Conservation (phyloP, 805 yeast genomes). For the Maudiozyma saulgeensis region DNA sequence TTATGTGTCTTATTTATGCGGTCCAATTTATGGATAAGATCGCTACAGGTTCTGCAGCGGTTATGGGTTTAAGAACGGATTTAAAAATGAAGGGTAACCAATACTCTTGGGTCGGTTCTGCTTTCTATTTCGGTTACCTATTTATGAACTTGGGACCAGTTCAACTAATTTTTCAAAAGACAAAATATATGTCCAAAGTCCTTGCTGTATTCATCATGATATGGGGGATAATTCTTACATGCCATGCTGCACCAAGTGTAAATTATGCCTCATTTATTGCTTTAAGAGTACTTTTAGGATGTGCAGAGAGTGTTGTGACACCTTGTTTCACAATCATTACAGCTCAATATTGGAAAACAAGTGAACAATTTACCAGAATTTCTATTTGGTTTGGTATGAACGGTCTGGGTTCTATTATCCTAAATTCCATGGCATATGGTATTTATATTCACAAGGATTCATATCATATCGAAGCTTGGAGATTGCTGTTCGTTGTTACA, state of each 20-base stretch:
- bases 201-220: slow-evolving; percentile 39
- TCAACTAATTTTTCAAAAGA: slow-evolving; percentile 35
- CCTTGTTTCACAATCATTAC: slow-evolving; percentile 51
- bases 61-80: slow-evolving; percentile 41
- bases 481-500: slow-evolving; percentile 45
- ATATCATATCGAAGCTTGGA: slow-evolving; percentile 48
- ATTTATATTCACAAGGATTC: slow-evolving; percentile 31
- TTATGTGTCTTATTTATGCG: slow-evolving; percentile 40
- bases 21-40: slow-evolving; percentile 54
- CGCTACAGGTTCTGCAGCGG: slow-evolving; percentile 42
- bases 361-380: slow-evolving; percentile 36
- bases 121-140: slow-evolving; percentile 57
- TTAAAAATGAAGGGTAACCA: slow-evolving; percentile 35
- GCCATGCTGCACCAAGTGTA: slow-evolving; percentile 40
- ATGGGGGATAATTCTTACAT: slow-evolving; percentile 53
- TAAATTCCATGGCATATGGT: slow-evolving; percentile 50
- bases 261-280: slow-evolving; percentile 38
- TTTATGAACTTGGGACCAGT: slow-evolving; percentile 38
- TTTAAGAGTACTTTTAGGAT: slow-evolving; percentile 42
- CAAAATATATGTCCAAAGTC: slow-evolving; percentile 44
- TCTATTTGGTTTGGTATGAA: slow-evolving; percentile 37
- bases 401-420: slow-evolving; percentile 40
- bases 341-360: slow-evolving; percentile 46
- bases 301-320: slow-evolving; percentile 43
- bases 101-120: slow-evolving; percentile 49